Conservation (phyloP, 1,284 basidiomycete species). For the Trichosporon sp. region DNA sequence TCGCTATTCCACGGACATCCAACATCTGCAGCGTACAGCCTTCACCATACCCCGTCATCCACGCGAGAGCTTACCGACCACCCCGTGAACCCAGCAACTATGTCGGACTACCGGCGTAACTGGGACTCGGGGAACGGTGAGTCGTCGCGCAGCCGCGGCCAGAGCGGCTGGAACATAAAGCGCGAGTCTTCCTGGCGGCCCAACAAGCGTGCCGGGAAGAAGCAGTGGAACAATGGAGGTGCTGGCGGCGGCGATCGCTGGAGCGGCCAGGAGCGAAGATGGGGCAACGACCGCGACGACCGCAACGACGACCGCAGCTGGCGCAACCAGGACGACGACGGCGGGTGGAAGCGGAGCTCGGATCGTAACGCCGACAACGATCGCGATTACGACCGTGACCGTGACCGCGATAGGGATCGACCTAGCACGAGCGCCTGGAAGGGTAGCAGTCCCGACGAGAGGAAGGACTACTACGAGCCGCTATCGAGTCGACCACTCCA, state of each 20-base stretch:
- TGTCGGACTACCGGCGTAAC: slow-evolving; percentile 3
- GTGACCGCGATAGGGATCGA: slow-evolving; percentile 6
- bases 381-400: slow-evolving; percentile 5
- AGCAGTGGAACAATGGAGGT: neutral
- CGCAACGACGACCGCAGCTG: slow-evolving; percentile 4
- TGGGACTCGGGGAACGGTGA: slow-evolving; percentile 2
- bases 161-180: slow-evolving; percentile 8
- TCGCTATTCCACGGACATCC: neutral
- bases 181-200: slow-evolving; percentile 23
- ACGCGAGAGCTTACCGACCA: neutral
- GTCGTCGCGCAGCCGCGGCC: neutral
- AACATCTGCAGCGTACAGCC: neutral
- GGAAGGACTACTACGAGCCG: slow-evolving; percentile 1
- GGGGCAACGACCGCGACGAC: slow-evolving; percentile 7
- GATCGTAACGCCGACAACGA: neutral
- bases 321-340: neutral
- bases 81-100: neutral
- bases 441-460: neutral
- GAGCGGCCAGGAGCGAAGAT: neutral
- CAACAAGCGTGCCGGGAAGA: neutral
- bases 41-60: neutral
- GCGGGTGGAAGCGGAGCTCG: slow-evolving; percentile 8
- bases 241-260: neutral
- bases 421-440: neutral
- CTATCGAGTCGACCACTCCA: neutral